Conservation (phyloP, 2,329 filamentous ascomycete genomes). For the Microthyrium microscopicum region DNA sequence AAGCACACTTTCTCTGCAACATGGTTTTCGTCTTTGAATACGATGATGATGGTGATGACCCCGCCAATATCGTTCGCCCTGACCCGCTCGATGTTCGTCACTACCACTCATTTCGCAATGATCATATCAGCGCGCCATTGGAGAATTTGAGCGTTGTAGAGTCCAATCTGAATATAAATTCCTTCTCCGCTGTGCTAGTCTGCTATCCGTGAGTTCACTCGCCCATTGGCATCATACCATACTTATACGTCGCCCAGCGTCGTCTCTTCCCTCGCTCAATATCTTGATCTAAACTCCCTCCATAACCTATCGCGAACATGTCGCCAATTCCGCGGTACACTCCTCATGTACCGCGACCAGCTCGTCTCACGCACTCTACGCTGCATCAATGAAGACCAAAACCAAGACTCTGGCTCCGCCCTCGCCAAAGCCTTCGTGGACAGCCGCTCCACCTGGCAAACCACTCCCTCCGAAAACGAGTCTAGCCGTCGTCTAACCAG, state of each 20-base stretch:
- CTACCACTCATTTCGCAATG: not conserved
- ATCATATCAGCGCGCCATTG: conserved; percentile 4
- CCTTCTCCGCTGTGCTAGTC: conserved; percentile 44
- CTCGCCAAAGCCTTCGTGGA: conserved; percentile 24
- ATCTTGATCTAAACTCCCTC: conserved; percentile 74
- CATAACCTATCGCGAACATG: conserved; percentile 71
- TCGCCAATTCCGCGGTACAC: conserved; percentile 57
- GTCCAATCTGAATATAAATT: conserved; percentile 38
- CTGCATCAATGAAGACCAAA: conserved; percentile 53
- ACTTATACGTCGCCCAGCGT: conserved; percentile 38
- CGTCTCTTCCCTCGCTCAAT: conserved; percentile 54
- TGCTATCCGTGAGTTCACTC: conserved; percentile 48
- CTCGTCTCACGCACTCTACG: conserved; percentile 61
- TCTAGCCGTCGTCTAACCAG: conserved; percentile 28
- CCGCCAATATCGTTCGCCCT: conserved; percentile 2
- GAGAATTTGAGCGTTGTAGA: conserved; percentile 17
- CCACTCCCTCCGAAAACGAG: conserved; percentile 9
- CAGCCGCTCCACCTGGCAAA: conserved; percentile 11
- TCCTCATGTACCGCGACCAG: conserved; percentile 61
- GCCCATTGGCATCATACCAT: not conserved
- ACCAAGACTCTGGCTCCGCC: conserved; percentile 35
- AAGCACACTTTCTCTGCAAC: no score
- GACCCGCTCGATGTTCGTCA: not conserved
- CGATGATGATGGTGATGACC: conserved; percentile 15
- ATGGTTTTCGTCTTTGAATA: conserved; percentile 30